Conservation (phyloP, 495 filamentous ascomycete genomes). For the Jackrogersella multiformis region DNA sequence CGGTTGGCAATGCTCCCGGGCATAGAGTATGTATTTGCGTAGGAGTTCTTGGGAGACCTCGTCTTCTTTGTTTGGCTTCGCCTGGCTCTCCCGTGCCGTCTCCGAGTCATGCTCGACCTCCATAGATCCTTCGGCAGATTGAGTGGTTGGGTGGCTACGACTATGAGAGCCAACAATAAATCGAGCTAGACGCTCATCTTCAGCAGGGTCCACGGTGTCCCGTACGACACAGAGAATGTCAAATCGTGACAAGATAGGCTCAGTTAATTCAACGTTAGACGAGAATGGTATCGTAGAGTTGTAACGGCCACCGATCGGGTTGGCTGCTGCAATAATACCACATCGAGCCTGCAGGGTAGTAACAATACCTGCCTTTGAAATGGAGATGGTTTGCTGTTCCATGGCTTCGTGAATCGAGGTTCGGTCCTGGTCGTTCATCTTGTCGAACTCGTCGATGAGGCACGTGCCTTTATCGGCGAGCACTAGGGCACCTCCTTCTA, state of each 20-base stretch:
- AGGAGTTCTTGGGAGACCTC: conserved; percentile 92
- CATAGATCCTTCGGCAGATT: conserved; percentile 67
- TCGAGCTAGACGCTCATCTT: conserved; percentile 92
- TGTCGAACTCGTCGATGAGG: conserved; percentile 99
- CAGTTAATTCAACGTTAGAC: conserved; percentile 95
- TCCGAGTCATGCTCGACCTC: conserved; percentile 66
- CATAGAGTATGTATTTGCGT: conserved; percentile 97
- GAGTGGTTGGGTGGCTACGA: conserved; percentile 81
- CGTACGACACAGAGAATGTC: conserved; percentile 98
- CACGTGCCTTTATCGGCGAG: conserved; percentile 95
- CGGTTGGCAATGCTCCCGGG: conserved; percentile 86
- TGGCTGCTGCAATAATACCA: conserved; percentile 95
- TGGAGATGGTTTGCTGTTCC: conserved; percentile 99
- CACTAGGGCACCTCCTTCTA: conserved; percentile 96
- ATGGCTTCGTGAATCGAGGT: conserved; percentile 99
- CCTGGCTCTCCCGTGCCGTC: conserved; percentile 54
- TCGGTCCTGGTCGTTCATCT: conserved; percentile 99
- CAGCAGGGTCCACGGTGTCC: conserved; percentile 94
- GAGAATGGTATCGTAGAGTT: conserved; percentile 96
- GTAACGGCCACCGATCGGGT: conserved; percentile 95
- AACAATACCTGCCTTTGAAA: conserved; percentile 98
- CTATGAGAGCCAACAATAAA: conserved; percentile 96
- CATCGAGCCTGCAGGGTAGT: conserved; percentile 98
- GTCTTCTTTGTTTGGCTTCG: conserved; percentile 70
- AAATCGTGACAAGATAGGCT: conserved; percentile 98